Base-by-base conservation (phyloP, 2,329 filamentous ascomycete species). In the Daldinia sp. region DNA sequence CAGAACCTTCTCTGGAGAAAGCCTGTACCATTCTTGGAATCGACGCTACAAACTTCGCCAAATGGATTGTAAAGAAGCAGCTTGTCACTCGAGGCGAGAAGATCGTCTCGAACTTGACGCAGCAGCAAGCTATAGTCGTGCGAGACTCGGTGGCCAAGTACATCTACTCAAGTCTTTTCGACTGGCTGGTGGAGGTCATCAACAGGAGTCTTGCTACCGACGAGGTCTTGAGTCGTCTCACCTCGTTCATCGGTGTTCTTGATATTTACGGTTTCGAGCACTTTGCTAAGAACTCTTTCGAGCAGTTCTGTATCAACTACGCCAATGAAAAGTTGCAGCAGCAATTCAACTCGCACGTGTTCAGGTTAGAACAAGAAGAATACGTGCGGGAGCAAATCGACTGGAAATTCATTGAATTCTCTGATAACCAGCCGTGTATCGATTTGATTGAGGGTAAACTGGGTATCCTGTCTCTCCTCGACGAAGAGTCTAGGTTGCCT, bases 241-340 rank as follows among this genome's bases (percentile, higher is more conserved):
- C 85, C 62, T 95, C 93, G 1, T 99, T 99, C 81, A 99, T 99
- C 76, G 96, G 96, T 80, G 96, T 99, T 54, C 88, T 99, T 72
- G 96, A 99, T 93, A 99, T 99, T 74, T 98, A 98, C 81, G 95
- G 95, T 71, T 99, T 99, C 78, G 96, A 99, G 81, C 96, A 98
- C 82, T 99, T 99, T 78, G 95, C 96, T 70, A 98, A 98, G 86
- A 99, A 99, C 84, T 99, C 96, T 0, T 99, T 99, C 76, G 96
- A 99, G 80, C 96, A 99, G 80, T 99, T 99, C 82, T 99, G 96
- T 83, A 99, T 99, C 88, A 99, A 99, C 82, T 99, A 99, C 78
- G 96, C 96, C 82, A 99, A 99, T 81, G 96, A 99, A 82, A 99
- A 99, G 82, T 85, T 99, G 61, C 96, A 99, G 79, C 96, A 99